Evolutionary conservation across 2,329 filamentous ascomycete genomes (phyloP).

Genomic region (Talaromyces sp.): DNA sequence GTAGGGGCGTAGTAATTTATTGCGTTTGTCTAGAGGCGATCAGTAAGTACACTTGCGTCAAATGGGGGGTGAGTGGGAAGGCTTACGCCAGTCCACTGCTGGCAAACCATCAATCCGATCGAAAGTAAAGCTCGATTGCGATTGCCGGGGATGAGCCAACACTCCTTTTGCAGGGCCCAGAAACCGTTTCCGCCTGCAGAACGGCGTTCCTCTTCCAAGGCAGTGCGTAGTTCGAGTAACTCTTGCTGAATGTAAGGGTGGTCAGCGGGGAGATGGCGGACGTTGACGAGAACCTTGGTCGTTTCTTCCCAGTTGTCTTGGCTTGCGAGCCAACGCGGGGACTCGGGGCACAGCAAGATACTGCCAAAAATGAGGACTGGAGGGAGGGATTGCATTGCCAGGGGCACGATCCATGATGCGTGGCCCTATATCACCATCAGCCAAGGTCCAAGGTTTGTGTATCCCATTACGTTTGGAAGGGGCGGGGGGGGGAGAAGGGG

Average conservation of each 20-base stretch:
- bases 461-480: no score
- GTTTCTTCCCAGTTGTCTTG: conserved; percentile 63
- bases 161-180: conserved; percentile 36
- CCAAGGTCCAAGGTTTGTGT: no score
- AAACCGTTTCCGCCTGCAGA: conserved; percentile 27
- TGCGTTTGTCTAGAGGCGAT: conserved; percentile 50
- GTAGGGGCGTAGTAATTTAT: conserved; percentile 61
- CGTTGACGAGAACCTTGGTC: conserved; percentile 48
- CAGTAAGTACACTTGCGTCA: background rate
- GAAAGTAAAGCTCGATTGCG: conserved; percentile 7
- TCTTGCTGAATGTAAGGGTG: conserved; percentile 54
- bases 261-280: conserved; percentile 51
- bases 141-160: conserved; percentile 18
- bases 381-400: conserved; percentile 60
- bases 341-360: conserved; percentile 52
- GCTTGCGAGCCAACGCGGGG: conserved; percentile 62
- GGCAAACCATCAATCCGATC: conserved; percentile 56
- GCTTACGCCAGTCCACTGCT: conserved; percentile 52
- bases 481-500: no score
- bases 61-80: conserved; percentile 65
- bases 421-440: conserved; percentile 31
- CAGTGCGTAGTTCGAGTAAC: conserved; percentile 40
- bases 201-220: background rate
- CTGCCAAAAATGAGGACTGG: conserved; percentile 42
- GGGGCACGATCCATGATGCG: conserved; percentile 56